Conservation (phyloP, 2,329 filamentous ascomycete species). For the Drechslerella stenobrocha region DNA sequence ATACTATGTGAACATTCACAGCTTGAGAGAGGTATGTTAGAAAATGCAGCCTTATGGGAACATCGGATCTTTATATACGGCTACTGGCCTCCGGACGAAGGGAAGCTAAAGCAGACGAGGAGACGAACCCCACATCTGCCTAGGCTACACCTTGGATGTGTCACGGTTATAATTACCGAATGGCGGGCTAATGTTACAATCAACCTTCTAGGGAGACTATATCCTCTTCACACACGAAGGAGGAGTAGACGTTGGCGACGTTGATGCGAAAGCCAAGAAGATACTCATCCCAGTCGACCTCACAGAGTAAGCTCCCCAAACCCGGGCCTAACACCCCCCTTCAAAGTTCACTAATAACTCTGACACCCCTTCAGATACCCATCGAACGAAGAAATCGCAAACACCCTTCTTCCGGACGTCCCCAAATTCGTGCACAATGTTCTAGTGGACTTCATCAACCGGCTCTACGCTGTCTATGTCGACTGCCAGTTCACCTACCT, state of each 20-base stretch:
- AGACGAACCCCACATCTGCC: slow-evolving; percentile 12
- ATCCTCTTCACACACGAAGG: slow-evolving; percentile 99
- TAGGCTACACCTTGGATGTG: slow-evolving; percentile 26
- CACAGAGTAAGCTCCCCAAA: slow-evolving; percentile 60
- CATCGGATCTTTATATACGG: slow-evolving; percentile 17
- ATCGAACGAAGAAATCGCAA: slow-evolving; percentile 90
- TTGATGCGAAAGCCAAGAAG: slow-evolving; percentile 98
- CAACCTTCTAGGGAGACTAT: slow-evolving; percentile 79
- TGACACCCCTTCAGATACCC: slow-evolving; percentile 65
- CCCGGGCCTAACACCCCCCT: neutral
- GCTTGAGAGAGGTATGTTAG: slow-evolving; percentile 90
- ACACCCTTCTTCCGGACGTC: slow-evolving; percentile 83
- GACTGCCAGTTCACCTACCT: slow-evolving; percentile 99
- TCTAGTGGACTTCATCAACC: slow-evolving; percentile 97
- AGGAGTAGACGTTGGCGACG: slow-evolving; percentile 99
- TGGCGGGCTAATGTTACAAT: slow-evolving; percentile 9
- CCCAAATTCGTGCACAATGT: slow-evolving; percentile 96
- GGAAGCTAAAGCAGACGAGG: slow-evolving; percentile 34
- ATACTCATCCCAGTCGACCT: slow-evolving; percentile 95
- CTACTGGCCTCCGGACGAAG: slow-evolving; percentile 38
- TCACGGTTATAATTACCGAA: slow-evolving; percentile 8
- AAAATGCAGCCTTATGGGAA: slow-evolving; percentile 51
- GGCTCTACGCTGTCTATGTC: slow-evolving; percentile 97
- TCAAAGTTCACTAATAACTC: neutral
- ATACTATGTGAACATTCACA: slow-evolving; percentile 99